Base-by-base conservation (phyloP, 2,329 filamentous ascomycete species). In the Magnaporthiopsis incrustans region DNA sequence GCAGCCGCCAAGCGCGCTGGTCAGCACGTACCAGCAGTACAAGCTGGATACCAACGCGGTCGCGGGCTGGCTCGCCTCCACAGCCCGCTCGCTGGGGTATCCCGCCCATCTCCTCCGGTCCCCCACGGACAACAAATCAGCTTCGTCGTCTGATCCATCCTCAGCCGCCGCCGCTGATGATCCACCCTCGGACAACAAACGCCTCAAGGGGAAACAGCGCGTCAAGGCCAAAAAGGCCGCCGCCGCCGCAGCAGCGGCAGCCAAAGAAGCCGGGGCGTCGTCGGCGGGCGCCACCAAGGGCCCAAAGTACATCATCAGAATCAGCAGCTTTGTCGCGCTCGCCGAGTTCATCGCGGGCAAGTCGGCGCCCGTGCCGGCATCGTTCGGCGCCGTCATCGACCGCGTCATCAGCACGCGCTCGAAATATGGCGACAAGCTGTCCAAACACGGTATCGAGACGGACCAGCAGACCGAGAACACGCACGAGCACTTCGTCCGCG, bases 11-110 rank as follows among this genome's bases (percentile, higher is more conserved):
- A 30, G 27, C 14, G 62, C 57, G 0, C 66, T 77, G 0, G 12
- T 67, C 50, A 72, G 74, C 63, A 70, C 69, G 1, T 79, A 79
- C 65, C 70, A 70, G 26, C 71, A 74, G 64, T 79, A 79, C 68
- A 79, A 78, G 65, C 65, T 73, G n/a, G 77, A 79, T 63, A 77
- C 74, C 0, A 69, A 78, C 57, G 69, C 72, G 2, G 71, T 80
- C 15, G 76, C 75, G 1, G 68, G 71, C 35, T 80, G 77, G 78
- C 75, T 80, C 12, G 77, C 75, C 2, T 74, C 73, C 1, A 79
- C 77, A 0, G 78, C 77, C 56, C 75, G 71, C 61, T 66, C 68
- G 3, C 69, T 68, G 56, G 77, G 77, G 4, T 78, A 71, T 60
- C 59, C 71, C 12, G 22, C 67, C 5, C 67, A 71, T 38, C 64